Conservation (phyloP, 2,329 filamentous ascomycete genomes). For the Sodiomyces alkalinus region DNA sequence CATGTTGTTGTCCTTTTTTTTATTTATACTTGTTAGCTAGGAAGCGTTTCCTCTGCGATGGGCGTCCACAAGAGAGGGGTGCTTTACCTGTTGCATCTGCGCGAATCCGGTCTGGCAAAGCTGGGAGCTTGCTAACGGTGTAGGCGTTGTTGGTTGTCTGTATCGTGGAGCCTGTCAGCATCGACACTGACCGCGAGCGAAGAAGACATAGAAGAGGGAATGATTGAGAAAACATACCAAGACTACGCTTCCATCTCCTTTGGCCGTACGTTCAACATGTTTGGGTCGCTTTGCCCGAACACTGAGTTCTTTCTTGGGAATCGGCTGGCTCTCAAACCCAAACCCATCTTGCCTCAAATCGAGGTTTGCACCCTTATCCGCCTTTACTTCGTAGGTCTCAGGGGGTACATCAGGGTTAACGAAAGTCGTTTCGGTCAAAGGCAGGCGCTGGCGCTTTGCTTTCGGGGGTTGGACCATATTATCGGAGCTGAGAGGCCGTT, state of each 20-base stretch:
- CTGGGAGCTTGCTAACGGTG: conserved; percentile 69
- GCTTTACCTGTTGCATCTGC: conserved; percentile 49
- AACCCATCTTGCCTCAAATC: conserved; percentile 30
- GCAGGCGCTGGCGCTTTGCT: conserved; percentile 46
- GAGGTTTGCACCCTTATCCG: conserved; percentile 31
- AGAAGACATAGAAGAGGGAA: not conserved
- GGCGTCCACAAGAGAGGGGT: too few relatives aligned
- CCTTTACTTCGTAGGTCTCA: conserved; percentile 42
- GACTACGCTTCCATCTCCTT: conserved; percentile 52
- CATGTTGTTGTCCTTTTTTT: conserved; percentile 43
- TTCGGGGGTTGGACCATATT: conserved; percentile 41
- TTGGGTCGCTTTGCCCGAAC: conserved; percentile 49
- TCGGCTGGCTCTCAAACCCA: conserved; percentile 25
- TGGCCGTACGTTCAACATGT: conserved; percentile 44
- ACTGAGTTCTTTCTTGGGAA: conserved; percentile 36
- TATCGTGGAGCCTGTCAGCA: conserved; percentile 6
- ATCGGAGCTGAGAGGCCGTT: conserved; percentile 42
- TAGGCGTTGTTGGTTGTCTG: conserved; percentile 78
- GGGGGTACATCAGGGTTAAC: conserved; percentile 31
- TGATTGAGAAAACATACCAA: conserved; percentile 33
- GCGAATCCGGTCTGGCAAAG: conserved; percentile 64
- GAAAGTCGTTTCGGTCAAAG: conserved; percentile 41
- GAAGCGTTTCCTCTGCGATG: too few relatives aligned
- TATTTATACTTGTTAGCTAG: conserved; percentile 12
- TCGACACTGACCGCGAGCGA: not conserved